Conservation (phyloP, 1,284 basidiomycete species). For the Cerioporus squamosus region DNA sequence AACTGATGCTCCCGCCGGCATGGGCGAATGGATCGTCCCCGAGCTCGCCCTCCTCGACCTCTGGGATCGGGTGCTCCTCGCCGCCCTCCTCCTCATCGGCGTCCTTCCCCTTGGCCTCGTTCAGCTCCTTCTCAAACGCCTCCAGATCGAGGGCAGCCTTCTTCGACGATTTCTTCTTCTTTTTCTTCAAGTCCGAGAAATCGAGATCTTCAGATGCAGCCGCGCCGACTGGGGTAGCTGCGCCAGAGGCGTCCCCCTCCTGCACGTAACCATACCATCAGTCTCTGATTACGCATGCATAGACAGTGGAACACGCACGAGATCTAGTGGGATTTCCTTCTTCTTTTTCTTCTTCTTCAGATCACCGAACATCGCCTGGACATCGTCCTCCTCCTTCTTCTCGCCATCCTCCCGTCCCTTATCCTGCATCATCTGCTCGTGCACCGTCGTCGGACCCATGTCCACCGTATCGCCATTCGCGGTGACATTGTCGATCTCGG, state of each 20-base stretch:
- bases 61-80: constrained; percentile 53
- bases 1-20: constrained; percentile 52
- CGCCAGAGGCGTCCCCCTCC: constrained; percentile 66
- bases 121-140: constrained; percentile 90
- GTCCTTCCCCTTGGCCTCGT: constrained; percentile 66
- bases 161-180: constrained; percentile 82
- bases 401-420: constrained; percentile 42
- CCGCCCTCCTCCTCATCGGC: constrained; percentile 58
- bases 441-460: constrained; percentile 73
- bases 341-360: constrained; percentile 94
- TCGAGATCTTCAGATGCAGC: constrained; percentile 69
- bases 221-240: constrained; percentile 57
- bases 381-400: constrained; percentile 70
- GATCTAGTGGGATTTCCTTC: constrained; percentile 86
- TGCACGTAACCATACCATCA: constrained; percentile 28
- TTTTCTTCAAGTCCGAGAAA: constrained; percentile 87
- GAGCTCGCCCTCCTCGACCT: constrained; percentile 77
- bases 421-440: constrained; percentile 71
- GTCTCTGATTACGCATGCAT: neutral
- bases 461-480: constrained; percentile 71
- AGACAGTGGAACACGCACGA: constrained; percentile 62
- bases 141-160: constrained; percentile 77
- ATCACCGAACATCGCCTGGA: constrained; percentile 85
- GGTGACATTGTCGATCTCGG: constrained; percentile 67
- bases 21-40: constrained; percentile 86